Evolutionary conservation across 2,329 filamentous ascomycete species (phyloP).

Genomic region (Huntiella bhutanensis): DNA sequence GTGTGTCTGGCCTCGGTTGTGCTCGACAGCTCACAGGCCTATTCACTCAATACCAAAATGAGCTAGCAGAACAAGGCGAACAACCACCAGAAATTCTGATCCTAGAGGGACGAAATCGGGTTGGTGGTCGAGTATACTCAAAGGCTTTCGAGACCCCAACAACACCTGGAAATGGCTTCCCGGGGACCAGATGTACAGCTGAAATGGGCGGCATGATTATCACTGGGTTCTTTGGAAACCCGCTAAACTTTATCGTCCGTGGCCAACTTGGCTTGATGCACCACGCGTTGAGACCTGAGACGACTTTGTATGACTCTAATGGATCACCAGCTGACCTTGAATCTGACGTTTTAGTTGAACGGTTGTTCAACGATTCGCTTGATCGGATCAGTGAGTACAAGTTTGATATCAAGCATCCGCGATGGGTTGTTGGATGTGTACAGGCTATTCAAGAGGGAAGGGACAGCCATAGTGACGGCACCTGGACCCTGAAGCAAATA

Average conservation of each 20-base stretch:
- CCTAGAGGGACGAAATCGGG: constrained; percentile 67
- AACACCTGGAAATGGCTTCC: constrained; percentile 24
- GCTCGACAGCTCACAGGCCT: constrained; percentile 80
- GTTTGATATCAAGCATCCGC: constrained; percentile 49
- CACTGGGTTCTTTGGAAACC: constrained; percentile 93
- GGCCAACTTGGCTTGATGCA: constrained; percentile 79
- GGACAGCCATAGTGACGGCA: constrained; percentile 52
- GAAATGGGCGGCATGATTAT: constrained; percentile 98
- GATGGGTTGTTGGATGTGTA: constrained; percentile 64
- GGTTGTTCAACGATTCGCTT: constrained; percentile 83
- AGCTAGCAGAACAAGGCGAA: constrained; percentile 45
- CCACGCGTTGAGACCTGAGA: constrained; percentile 59
- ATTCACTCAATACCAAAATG: constrained; percentile 58
- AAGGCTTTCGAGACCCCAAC: constrained; percentile 43
- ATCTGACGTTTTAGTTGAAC: constrained; percentile 70
- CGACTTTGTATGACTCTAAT: constrained; percentile 75
- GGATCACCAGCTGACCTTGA: constrained; percentile 59
- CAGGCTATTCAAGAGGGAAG: constrained; percentile 66
- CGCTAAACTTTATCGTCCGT: constrained; percentile 74
- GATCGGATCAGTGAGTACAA: constrained; percentile 85
- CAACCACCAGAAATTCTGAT: constrained; percentile 56
- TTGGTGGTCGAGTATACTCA: constrained; percentile 89
- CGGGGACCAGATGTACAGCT: constrained; percentile 53
- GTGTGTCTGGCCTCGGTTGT: constrained; percentile 83
- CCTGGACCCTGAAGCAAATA: constrained; percentile 27